Percentiles rank a stretch among this genome's conserved stretches.
phyloP scores from a whole-genome alignment of 1,284 basidiomycete species.

The Cerioporus squamosus region DNA sequence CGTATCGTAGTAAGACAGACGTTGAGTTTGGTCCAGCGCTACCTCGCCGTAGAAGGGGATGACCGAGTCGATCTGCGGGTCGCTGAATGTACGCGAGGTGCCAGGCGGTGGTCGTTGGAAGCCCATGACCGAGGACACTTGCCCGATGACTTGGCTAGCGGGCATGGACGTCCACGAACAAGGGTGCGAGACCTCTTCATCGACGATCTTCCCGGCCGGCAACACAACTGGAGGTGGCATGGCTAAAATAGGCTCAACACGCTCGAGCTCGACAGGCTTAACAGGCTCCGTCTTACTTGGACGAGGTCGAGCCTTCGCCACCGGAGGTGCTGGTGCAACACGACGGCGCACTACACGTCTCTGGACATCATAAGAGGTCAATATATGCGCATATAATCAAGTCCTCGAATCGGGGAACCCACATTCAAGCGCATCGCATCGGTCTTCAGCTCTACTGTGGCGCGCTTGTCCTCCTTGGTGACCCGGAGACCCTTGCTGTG shows the following conservation, averaged over 20 bases:
- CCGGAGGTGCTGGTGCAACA: conserved; percentile 4
- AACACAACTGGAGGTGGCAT: not conserved
- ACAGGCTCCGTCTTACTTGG: not conserved
- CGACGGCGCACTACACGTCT: conserved; percentile 14
- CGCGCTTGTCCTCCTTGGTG: conserved; percentile 65
- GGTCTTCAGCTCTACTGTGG: conserved; percentile 26
- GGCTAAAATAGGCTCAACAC: not conserved
- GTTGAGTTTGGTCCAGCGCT: conserved; percentile 47
- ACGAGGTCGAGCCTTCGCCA: not conserved
- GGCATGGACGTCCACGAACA: not conserved
- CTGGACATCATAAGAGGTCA: not conserved
- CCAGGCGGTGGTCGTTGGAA: conserved; percentile 12
- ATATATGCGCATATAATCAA: conserved; percentile 17
- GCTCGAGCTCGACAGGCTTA: not conserved
- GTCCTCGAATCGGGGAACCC: not conserved
- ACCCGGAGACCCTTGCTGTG: conserved; percentile 67
- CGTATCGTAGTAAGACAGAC: conserved; percentile 53
- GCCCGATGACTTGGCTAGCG: not conserved
- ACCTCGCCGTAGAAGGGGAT: conserved; percentile 23
- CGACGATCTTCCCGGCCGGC: not conserved
- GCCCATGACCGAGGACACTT: not conserved
- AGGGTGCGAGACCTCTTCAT: not conserved
- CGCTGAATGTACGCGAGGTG: conserved; percentile 12
- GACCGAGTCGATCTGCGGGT: conserved; percentile 13
- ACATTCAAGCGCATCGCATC: conserved; percentile 27